phyloP scores from a whole-genome alignment of 2,329 filamentous ascomycete species.

The Kalmusia sp. region DNA sequence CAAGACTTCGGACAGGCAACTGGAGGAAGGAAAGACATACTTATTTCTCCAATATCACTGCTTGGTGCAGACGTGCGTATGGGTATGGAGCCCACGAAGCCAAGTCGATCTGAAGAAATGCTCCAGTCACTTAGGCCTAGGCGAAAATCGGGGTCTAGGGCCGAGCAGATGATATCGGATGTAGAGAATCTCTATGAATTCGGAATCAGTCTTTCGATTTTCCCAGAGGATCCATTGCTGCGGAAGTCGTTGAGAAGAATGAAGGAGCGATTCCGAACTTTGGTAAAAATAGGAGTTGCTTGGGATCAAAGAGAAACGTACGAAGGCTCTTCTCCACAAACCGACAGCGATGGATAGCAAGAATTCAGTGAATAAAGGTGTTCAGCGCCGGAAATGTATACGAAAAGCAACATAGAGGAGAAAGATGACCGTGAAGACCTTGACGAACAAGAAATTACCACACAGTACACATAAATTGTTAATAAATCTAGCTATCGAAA shows the following conservation, averaged over 20 bases:
- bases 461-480: no score
- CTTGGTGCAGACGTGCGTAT: background rate
- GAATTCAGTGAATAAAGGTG: background rate
- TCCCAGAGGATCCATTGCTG: background rate
- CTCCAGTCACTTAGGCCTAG: background rate
- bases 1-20: background rate
- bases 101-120: background rate
- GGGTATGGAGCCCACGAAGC: background rate
- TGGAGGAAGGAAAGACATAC: background rate
- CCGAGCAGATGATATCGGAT: background rate
- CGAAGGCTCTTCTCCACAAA: background rate
- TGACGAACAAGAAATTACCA: no score
- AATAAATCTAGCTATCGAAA: no score
- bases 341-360: background rate
- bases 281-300: background rate
- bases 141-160: background rate
- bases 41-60: background rate
- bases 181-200: background rate
- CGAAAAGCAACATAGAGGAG: no score
- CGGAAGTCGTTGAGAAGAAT: background rate
- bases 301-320: background rate
- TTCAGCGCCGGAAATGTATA: no score
- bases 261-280: background rate
- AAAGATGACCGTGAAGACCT: no score
- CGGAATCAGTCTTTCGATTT: background rate